Base-by-base conservation (phyloP, 768 basidiomycete genomes). In the Rhodotorula babjevae region DNA sequence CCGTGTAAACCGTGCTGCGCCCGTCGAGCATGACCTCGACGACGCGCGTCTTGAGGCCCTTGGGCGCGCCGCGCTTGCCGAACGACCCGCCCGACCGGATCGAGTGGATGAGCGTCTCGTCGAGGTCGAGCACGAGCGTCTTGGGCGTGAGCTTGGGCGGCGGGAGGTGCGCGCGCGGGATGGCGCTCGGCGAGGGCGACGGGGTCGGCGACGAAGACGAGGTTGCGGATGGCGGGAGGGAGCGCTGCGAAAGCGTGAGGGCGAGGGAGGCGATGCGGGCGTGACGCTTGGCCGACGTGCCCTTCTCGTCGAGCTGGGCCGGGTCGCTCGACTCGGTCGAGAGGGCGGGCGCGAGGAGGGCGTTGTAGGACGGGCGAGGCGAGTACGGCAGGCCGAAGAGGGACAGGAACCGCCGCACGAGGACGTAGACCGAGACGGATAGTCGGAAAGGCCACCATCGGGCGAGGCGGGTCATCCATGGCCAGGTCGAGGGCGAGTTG, bases 101-200 rank as follows among this genome's bases (percentile, higher is more conserved):
- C 4, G 94, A 96, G 80, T 99, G 96, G 69, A 98, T 98, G 61
- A 99, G 87, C 1, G 96, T 99, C 83, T 99, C 96, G 81, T 99
- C 96, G 63, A 99, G 85, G 82, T 99, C 96, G 57, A 99, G 87
- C 44, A 99, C 93, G 50, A 99, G 88, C 1, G 93, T 96, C 84
- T 99, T 99, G 40, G 87, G 93, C 46, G 87, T 84, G 77, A 89
- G 89, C 74, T 95, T 89, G 7, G 78, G 74, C 19, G 77, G 67
- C 2, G 56, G 57, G 7, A 33, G 66, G 8, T 46, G 27, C 3
- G 64, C 50, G 50, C 61, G 61, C 12, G 65, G 66, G 29, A 68
- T 31, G 10, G 59, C 46, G 31, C 16, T 16, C 4, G 16, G 57
- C 18, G 47, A 49, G 9, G 42, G 33, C 18, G 46, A 21, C 9